These are phyloP conservation scores for Xylaria sp. DNA, from an alignment of 2,329 filamentous ascomycete species.

Conservation along the genomic window DNA sequence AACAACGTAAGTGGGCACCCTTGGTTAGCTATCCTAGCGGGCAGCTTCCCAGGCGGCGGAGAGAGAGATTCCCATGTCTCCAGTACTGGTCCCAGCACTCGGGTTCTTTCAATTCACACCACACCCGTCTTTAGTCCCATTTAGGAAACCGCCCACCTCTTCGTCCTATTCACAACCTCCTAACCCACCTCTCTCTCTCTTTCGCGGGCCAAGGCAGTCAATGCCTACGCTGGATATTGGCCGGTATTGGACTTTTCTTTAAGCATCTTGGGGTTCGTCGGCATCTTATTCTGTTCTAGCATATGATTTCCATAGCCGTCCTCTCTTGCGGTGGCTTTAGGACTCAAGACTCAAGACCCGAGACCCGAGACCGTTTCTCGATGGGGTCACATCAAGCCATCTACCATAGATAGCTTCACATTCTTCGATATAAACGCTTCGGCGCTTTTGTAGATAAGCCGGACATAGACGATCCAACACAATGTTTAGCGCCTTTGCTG, in stretches of 20 bases:
- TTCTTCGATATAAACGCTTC: slow-evolving; percentile 2
- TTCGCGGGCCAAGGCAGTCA: background rate
- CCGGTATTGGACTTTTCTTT: background rate
- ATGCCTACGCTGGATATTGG: slow-evolving; percentile 1
- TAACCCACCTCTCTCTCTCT: background rate
- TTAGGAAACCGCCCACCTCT: slow-evolving; percentile 31
- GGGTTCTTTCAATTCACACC: slow-evolving; percentile 21
- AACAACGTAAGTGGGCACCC: background rate
- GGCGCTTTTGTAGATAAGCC: slow-evolving; percentile 14
- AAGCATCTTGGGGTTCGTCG: slow-evolving; percentile 2
- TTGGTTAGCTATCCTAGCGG: background rate
- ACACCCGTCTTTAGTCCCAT: slow-evolving; percentile 29
- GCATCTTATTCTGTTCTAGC: slow-evolving; percentile 7
- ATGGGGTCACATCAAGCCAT: slow-evolving; percentile 23
- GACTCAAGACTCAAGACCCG: slow-evolving; percentile 13
- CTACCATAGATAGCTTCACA: slow-evolving; percentile 20
- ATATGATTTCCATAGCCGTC: slow-evolving; percentile 13
- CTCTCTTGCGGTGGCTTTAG: slow-evolving; percentile 15
- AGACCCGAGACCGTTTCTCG: slow-evolving; percentile 20
- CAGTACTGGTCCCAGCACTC: slow-evolving; percentile 25
- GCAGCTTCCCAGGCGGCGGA: slow-evolving; percentile 3
- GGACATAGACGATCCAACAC: slow-evolving; percentile 31
- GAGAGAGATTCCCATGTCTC: slow-evolving; percentile 6
- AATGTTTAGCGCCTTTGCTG: slow-evolving; percentile 48
- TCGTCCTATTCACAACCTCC: background rate